phyloP scores from a whole-genome alignment of 306 rosid genomes.

The Sphenostylis stenocarpa region DNA sequence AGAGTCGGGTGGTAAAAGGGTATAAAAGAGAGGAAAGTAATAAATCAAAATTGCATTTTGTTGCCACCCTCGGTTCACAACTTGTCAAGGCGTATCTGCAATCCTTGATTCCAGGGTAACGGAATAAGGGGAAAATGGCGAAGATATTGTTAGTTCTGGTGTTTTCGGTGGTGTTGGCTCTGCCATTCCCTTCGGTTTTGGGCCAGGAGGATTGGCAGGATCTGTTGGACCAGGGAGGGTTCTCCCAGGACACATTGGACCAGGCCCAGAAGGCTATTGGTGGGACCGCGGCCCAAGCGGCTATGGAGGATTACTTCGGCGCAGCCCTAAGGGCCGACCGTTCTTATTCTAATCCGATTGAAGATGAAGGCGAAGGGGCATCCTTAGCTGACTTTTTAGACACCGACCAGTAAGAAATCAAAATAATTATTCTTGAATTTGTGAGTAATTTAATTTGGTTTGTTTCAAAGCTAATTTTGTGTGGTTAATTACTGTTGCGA shows the following conservation, averaged over 20 bases:
- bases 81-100: background rate
- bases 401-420: background rate
- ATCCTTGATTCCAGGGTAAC: background rate
- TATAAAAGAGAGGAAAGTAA: background rate
- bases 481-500: background rate
- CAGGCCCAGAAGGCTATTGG: slow-evolving; percentile 28
- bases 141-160: slow-evolving; percentile 23
- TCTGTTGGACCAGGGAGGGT: slow-evolving; percentile 10
- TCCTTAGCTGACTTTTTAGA: slow-evolving; percentile 26
- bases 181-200: slow-evolving; percentile 17
- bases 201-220: slow-evolving; percentile 16
- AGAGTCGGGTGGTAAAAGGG: background rate
- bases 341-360: too few relatives aligned
- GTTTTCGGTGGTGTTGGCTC: slow-evolving; percentile 25
- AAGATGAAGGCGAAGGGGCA: background rate
- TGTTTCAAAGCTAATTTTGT: background rate
- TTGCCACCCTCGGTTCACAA: slow-evolving; percentile 25
- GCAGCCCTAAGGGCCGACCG: background rate
- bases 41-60: slow-evolving; percentile 20
- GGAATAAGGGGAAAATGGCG: slow-evolving; percentile 35
- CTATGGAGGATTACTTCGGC: background rate
- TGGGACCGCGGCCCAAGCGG: background rate
- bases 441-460: background rate
- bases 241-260: background rate
- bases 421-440: background rate